Percentiles rank a stretch among this genome's conserved stretches.
phyloP scores from a whole-genome alignment of 495 filamentous ascomycete genomes.

The Amphirosellinia nigrospora region DNA sequence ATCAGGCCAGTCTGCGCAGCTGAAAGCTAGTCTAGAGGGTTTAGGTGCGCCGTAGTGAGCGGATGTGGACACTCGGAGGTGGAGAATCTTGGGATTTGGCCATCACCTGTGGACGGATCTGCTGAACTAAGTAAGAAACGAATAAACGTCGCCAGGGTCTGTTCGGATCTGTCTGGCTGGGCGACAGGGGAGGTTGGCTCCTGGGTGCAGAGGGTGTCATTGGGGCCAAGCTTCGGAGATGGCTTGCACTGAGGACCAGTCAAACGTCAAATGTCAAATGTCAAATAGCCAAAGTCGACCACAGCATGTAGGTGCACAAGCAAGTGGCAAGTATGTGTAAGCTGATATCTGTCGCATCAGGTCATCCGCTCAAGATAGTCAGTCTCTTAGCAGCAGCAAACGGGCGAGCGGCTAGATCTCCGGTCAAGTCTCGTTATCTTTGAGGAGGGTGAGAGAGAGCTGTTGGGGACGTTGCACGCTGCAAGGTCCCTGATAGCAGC shows the following conservation, averaged over 20 bases:
- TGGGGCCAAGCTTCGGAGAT: conserved; percentile 6
- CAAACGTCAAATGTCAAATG: background rate
- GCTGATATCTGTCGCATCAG: conserved; percentile 12
- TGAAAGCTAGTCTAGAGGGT: background rate
- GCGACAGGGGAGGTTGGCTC: conserved; percentile 9
- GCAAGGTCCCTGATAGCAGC: conserved; percentile 9
- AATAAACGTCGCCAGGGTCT: conserved; percentile 13
- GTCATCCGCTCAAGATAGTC: conserved; percentile 12
- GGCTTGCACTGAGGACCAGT: conserved; percentile 3
- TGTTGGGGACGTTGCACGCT: background rate
- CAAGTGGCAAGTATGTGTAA: background rate
- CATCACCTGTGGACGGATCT: conserved; percentile 11
- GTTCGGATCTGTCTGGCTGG: conserved; percentile 19
- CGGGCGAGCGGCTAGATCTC: background rate
- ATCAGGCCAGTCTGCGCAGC: conserved; percentile 18
- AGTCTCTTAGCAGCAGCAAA: background rate
- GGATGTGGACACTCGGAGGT: conserved; percentile 23
- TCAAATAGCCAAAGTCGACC: too few relatives aligned
- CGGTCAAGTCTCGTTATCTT: conserved; percentile 5
- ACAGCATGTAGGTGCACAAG: background rate
- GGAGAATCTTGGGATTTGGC: conserved; percentile 22
- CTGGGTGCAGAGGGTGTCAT: conserved; percentile 11
- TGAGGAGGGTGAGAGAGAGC: background rate
- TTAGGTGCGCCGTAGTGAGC: background rate
- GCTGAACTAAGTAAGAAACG: conserved; percentile 2